Evolutionary conservation across 2,329 filamentous ascomycete species (phyloP).

Genomic region (Nannizziopsis arthrosporioides): DNA sequence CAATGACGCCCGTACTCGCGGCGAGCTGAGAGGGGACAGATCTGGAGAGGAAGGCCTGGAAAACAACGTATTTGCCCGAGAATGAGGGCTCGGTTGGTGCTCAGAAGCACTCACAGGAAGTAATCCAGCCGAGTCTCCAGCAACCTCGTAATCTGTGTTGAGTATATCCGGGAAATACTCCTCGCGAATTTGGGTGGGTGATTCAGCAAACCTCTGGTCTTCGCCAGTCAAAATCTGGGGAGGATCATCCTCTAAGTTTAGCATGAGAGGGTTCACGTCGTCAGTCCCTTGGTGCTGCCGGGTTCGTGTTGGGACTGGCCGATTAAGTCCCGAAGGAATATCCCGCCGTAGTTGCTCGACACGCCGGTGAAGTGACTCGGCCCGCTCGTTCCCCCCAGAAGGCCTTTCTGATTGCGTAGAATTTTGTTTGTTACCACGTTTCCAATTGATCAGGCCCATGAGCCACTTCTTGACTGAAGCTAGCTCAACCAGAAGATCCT

Average conservation of each 20-base stretch:
- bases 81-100: slow-evolving; percentile 19
- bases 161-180: slow-evolving; percentile 17
- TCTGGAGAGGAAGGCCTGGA: slow-evolving; percentile 31
- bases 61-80: slow-evolving; percentile 31
- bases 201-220: slow-evolving; percentile 30
- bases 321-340: not conserved
- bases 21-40: slow-evolving; percentile 32
- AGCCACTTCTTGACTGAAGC: slow-evolving; percentile 24
- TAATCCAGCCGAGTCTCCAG: not conserved
- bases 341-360: slow-evolving; percentile 23
- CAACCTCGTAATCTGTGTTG: slow-evolving; percentile 11
- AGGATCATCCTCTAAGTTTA: slow-evolving; percentile 7
- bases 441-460: slow-evolving; percentile 23
- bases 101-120: not conserved
- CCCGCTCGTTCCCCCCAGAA: slow-evolving; percentile 17
- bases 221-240: slow-evolving; percentile 22
- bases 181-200: slow-evolving; percentile 28
- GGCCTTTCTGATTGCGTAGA: slow-evolving; percentile 14
- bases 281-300: not conserved
- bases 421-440: not conserved
- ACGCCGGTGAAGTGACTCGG: slow-evolving; percentile 22
- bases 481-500: slow-evolving; percentile 31
- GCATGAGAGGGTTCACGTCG: slow-evolving; percentile 12
- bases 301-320: not conserved
- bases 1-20: slow-evolving; percentile 33